Conservation (phyloP, 257 asterid genomes). For the Oldenlandia corymbosa region DNA sequence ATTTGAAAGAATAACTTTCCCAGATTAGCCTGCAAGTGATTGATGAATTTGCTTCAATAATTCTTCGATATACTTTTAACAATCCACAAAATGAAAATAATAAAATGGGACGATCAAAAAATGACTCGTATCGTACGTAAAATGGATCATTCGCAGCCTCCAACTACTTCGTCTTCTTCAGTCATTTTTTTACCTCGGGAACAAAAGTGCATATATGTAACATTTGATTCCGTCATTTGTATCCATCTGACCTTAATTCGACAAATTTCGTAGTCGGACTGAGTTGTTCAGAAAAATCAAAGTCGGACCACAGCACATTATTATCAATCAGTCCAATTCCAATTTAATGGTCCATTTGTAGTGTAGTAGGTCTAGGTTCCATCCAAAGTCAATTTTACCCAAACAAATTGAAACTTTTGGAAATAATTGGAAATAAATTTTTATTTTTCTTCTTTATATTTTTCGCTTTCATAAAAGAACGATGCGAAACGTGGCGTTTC, state of each 20-base stretch:
- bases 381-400: slow-evolving; percentile 5
- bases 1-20: too few relatives aligned
- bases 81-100: too few relatives aligned
- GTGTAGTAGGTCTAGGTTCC: background rate
- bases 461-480: background rate
- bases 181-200: background rate
- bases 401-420: background rate
- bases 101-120: too few relatives aligned
- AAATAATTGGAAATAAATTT: background rate
- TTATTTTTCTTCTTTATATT: background rate
- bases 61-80: too few relatives aligned
- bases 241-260: background rate
- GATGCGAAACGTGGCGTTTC: background rate
- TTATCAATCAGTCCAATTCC: background rate
- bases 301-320: slow-evolving; percentile 17
- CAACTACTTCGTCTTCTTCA: slow-evolving; percentile 3
- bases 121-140: too few relatives aligned
- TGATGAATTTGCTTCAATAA: too few relatives aligned
- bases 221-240: too few relatives aligned
- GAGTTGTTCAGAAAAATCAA: slow-evolving; percentile 12
- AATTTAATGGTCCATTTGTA: slow-evolving; percentile 4
- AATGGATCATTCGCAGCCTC: too few relatives aligned
- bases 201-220: background rate
- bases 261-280: slow-evolving; percentile 6
- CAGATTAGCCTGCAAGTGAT: too few relatives aligned